Conservation (phyloP, 176 grass and related monocot genomes). For the Oryza glaberrima region DNA sequence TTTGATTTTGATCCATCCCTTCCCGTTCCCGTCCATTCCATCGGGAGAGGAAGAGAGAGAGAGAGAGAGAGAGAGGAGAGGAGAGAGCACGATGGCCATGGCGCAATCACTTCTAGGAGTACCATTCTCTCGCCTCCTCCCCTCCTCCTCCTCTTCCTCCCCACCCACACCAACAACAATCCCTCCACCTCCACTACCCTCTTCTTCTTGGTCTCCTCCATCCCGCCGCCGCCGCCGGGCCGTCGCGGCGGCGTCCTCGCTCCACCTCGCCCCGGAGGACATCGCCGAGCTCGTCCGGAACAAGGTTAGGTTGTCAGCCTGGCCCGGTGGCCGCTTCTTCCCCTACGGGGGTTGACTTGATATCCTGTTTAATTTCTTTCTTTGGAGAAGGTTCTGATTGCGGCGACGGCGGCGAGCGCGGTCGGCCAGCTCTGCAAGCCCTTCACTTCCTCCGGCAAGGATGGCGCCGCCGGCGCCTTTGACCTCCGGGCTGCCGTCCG, state of each 20-base stretch:
- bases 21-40: too few relatives aligned
- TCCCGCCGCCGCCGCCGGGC: constrained; percentile 1
- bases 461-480: constrained; percentile 37
- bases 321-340: background rate
- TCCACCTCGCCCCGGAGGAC: constrained; percentile 56
- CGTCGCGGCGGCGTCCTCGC: constrained; percentile 19
- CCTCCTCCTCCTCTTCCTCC: background rate
- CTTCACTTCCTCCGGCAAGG: constrained; percentile 52
- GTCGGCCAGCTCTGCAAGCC: constrained; percentile 85
- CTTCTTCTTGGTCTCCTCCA: constrained; percentile 4
- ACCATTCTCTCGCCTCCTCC: constrained; percentile 11
- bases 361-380: background rate
- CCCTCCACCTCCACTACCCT: background rate
- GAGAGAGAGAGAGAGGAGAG: too few relatives aligned
- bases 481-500: constrained; percentile 56
- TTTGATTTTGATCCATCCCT: too few relatives aligned
- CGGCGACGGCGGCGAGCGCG: constrained; percentile 50
- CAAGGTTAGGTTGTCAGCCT: constrained; percentile 40
- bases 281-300: constrained; percentile 64
- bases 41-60: background rate
- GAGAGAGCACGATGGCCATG: constrained; percentile 31
- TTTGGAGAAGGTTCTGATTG: constrained; percentile 71
- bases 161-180: too few relatives aligned
- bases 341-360: too few relatives aligned
- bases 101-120: background rate